phyloP scores from a whole-genome alignment of 768 basidiomycete species.

The Leccinum fibrillosum region DNA sequence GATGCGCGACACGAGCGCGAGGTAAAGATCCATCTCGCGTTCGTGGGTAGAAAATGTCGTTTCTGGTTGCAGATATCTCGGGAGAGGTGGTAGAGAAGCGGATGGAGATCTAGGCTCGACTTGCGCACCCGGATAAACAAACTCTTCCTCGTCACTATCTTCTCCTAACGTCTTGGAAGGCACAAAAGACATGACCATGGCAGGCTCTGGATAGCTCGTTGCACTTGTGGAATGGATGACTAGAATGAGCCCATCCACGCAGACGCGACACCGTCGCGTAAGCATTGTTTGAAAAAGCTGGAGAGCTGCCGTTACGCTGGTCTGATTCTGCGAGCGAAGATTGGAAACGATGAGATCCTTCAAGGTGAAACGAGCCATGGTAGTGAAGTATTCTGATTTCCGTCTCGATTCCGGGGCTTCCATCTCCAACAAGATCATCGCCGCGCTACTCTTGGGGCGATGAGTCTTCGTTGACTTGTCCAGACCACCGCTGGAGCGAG shows the following conservation, averaged over 20 bases:
- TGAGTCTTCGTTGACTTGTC: constrained; percentile 47
- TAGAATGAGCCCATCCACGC: constrained; percentile 65
- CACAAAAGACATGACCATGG: constrained; percentile 31
- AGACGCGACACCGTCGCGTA: constrained; percentile 59
- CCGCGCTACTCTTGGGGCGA: constrained; percentile 81
- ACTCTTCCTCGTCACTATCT: constrained; percentile 52
- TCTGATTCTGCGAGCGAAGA: constrained; percentile 60
- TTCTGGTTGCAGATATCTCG: constrained; percentile 58
- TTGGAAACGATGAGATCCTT: constrained; percentile 86
- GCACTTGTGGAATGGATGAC: constrained; percentile 68
- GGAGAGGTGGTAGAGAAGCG: constrained; percentile 18
- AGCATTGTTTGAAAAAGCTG: constrained; percentile 80
- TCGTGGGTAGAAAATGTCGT: constrained; percentile 80
- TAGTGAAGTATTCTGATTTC: constrained; percentile 80
- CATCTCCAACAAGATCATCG: constrained; percentile 87
- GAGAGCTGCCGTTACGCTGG: constrained; percentile 72
- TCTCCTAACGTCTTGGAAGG: constrained; percentile 27
- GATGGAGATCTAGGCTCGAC: constrained; percentile 13
- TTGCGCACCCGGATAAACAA: constrained; percentile 39
- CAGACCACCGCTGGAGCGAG: constrained; percentile 24
- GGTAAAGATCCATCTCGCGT: constrained; percentile 79
- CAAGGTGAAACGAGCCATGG: constrained; percentile 85
- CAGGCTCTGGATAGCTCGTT: constrained; percentile 69
- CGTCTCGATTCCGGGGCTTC: constrained; percentile 70
- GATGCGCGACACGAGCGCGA: constrained; percentile 72